Conservation (phyloP, 495 filamentous ascomycete species). For the Copromyces sp. region DNA sequence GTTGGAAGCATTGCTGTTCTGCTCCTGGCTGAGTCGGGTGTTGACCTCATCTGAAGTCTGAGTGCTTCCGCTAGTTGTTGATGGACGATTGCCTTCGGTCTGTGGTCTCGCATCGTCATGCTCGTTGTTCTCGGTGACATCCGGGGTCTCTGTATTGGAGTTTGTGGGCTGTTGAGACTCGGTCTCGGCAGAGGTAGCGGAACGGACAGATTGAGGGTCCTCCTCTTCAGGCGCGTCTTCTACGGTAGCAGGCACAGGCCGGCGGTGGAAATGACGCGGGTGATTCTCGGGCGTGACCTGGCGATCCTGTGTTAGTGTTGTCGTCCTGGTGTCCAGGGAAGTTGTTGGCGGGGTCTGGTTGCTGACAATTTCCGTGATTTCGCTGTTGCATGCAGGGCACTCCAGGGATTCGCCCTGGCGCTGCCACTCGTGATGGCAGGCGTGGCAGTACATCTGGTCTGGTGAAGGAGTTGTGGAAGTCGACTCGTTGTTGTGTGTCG, state of each 20-base stretch:
- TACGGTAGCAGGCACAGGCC: not conserved
- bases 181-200: not conserved
- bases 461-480: not conserved
- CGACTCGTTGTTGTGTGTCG: not conserved
- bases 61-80: not conserved
- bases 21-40: not conserved
- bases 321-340: not conserved
- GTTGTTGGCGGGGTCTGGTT: not conserved
- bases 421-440: slow-evolving; percentile 20
- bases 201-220: not conserved
- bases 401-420: slow-evolving; percentile 10
- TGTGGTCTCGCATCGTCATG: not conserved
- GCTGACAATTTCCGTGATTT: slow-evolving; percentile 17
- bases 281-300: slow-evolving; percentile 15
- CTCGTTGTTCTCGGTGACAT: not conserved
- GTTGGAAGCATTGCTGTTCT: not conserved
- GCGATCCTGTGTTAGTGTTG: slow-evolving; percentile 1
- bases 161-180: not conserved
- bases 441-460: slow-evolving; percentile 17
- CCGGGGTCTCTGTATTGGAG: not conserved
- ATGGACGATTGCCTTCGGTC: not conserved
- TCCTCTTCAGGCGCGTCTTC: not conserved
- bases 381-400: slow-evolving; percentile 14
- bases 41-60: not conserved
- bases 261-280: slow-evolving; percentile 16